Evolutionary conservation across 2,329 filamentous ascomycete genomes (phyloP), one percentile per base, ranked within the genome.

Genomic region (Aspergillus hiratsukae): DNA sequence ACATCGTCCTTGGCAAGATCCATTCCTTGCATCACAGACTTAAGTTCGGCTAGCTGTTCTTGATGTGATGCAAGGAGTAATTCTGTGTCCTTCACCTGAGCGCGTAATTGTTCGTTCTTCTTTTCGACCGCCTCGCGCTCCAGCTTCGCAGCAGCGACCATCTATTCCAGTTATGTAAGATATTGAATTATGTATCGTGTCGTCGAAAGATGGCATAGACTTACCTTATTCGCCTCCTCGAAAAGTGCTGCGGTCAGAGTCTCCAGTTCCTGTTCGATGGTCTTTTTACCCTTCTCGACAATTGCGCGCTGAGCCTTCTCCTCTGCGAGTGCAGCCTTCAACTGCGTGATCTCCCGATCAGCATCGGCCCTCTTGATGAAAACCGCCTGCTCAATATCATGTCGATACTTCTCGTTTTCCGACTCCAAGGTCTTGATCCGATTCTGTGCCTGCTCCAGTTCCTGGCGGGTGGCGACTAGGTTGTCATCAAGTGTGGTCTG

Each of bases 401-500:
- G 85, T 61, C 88, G 84, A 66, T 90, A 84, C 66, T 90, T 85
- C 56, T 85, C 83, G 45, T 86, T 86, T 61, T 87, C 83, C 29
- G 75, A 73, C 73, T 96, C 90, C 19, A 97, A 76, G 51, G 85
- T 79, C 53, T 79, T 80, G 53, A 95, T 83, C 64, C 82, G 83
- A 49, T 87, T 83, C 57, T 82, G 83, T 8, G 91, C 85, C 35
- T 83, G 73, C 54, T 96, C 90, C 49, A 97, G 79, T 69, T 97
- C 91, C 70, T 92, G 87, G 40, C 91, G 85, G 17, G 91, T 89
- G 52, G 86, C 86, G 51, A 90, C 88, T 19, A 99, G 80, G 10
- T 86, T 89, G 73, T 99, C 94, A 73, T 97, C 94, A 48, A 99
- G 82, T 23, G 84, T 87, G 7, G 92, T 97, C 74, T 97, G 92